Percentiles rank a stretch among this genome's conserved stretches.
These are phyloP conservation scores for Talaromyces ruber DNA, from an alignment of 495 filamentous ascomycete genomes.

Conservation along the genomic window DNA sequence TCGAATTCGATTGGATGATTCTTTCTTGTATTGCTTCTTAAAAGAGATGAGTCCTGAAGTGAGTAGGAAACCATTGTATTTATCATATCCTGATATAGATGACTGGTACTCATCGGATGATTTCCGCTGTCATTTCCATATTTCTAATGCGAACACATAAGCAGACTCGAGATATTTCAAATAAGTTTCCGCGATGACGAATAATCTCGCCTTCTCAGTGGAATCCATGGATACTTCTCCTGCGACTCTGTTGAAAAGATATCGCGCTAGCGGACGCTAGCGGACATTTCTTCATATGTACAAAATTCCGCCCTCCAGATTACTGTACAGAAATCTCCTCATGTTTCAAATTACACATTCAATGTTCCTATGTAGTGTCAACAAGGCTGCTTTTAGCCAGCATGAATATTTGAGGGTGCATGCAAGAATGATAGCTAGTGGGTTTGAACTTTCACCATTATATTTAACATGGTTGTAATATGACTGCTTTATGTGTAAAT, in stretches of 20 bases:
- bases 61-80: neutral
- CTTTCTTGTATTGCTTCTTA: too few relatives aligned
- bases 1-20: neutral
- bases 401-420: too few relatives aligned
- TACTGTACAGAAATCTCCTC: too few relatives aligned
- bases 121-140: neutral
- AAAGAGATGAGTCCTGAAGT: neutral
- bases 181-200: neutral
- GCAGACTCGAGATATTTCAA: neutral
- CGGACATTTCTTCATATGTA: too few relatives aligned
- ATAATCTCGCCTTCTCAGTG: neutral
- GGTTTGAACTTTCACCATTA: too few relatives aligned
- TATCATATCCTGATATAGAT: neutral
- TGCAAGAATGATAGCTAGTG: too few relatives aligned
- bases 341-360: too few relatives aligned
- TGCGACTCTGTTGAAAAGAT: neutral
- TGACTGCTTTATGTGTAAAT: too few relatives aligned
- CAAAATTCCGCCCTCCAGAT: too few relatives aligned
- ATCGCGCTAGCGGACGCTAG: slow-evolving; percentile 2
- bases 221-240: neutral
- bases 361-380: too few relatives aligned
- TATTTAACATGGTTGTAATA: too few relatives aligned
- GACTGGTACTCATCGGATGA: neutral
- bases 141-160: neutral
- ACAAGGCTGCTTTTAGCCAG: too few relatives aligned